phyloP scores from a whole-genome alignment of 2,329 filamentous ascomycete species.

The Setomelanomma holmii region DNA sequence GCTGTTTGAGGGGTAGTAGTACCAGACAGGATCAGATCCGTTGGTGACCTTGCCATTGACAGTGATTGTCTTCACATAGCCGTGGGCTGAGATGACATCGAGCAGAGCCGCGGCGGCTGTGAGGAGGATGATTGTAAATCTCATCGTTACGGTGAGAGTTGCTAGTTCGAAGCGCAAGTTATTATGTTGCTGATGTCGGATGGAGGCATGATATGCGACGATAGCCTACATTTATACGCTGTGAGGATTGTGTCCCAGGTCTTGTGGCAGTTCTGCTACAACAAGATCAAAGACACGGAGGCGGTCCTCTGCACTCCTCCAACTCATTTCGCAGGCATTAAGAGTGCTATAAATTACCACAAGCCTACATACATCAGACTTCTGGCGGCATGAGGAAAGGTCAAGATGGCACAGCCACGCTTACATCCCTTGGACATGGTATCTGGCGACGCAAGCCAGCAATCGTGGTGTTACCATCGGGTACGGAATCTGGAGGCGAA shows the following conservation, averaged over 20 bases:
- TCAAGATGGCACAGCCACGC: constrained; percentile 1
- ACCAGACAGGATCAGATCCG: constrained; percentile 44
- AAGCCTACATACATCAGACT: constrained; percentile 5
- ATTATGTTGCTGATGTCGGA: not conserved
- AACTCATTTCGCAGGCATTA: not conserved
- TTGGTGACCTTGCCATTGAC: constrained; percentile 31
- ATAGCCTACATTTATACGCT: constrained; percentile 9
- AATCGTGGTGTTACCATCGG: constrained; percentile 4
- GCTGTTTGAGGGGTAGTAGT: constrained; percentile 31
- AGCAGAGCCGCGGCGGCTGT: constrained; percentile 26
- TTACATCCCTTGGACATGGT: constrained; percentile 8
- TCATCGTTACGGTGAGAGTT: no score
- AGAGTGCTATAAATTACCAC: constrained; percentile 13
- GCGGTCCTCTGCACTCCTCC: not conserved
- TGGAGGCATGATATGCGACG: constrained; percentile 1
- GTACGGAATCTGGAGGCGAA: constrained; percentile 4
- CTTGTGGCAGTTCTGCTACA: not conserved
- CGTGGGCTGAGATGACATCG: constrained; percentile 36
- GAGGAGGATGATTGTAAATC: constrained; percentile 25
- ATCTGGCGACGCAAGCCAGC: constrained; percentile 1
- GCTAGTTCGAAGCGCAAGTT: no score
- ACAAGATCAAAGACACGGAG: not conserved
- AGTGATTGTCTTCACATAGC: constrained; percentile 37
- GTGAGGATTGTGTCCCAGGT: not conserved
- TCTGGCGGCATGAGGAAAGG: constrained; percentile 9